phyloP scores from a whole-genome alignment of 345 rosid species.

The Barbarea vulgaris region DNA sequence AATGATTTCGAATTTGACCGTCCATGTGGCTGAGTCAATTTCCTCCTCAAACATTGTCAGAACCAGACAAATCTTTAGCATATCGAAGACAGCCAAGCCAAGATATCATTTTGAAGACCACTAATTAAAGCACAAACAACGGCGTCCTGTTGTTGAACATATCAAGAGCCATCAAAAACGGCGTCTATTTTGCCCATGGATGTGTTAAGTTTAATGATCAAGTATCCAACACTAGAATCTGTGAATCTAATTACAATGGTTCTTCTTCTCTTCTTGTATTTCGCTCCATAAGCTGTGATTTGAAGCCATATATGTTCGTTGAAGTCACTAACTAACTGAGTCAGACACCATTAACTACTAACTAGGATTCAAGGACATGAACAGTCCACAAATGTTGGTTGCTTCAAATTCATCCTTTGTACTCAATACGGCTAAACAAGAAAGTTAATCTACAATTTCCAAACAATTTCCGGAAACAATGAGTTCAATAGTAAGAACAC shows the following conservation, averaged over 20 bases:
- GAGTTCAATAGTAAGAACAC: too few relatives aligned
- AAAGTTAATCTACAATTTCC: too few relatives aligned
- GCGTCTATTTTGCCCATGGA: background rate
- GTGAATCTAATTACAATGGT: background rate
- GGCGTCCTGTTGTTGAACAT: constrained; percentile 9
- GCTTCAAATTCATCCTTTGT: too few relatives aligned
- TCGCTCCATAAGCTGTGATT: background rate
- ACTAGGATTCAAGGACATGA: background rate
- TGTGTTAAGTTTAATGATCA: background rate
- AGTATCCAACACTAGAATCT: background rate
- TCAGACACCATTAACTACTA: background rate
- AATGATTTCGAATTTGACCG: constrained; percentile 16
- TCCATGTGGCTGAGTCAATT: constrained; percentile 24
- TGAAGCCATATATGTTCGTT: background rate
- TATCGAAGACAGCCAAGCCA: constrained; percentile 10
- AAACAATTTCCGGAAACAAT: too few relatives aligned
- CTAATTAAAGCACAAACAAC: background rate
- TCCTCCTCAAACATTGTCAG: constrained; percentile 14
- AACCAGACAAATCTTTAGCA: constrained; percentile 23
- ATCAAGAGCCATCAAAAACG: background rate
- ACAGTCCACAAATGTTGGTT: background rate
- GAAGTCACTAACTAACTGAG: background rate
- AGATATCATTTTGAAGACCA: constrained; percentile 10
- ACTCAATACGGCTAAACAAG: too few relatives aligned
- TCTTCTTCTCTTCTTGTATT: background rate